Evolutionary conservation across 805 yeast genomes (phyloP).

Genomic region (Ogataea populi-albae): DNA sequence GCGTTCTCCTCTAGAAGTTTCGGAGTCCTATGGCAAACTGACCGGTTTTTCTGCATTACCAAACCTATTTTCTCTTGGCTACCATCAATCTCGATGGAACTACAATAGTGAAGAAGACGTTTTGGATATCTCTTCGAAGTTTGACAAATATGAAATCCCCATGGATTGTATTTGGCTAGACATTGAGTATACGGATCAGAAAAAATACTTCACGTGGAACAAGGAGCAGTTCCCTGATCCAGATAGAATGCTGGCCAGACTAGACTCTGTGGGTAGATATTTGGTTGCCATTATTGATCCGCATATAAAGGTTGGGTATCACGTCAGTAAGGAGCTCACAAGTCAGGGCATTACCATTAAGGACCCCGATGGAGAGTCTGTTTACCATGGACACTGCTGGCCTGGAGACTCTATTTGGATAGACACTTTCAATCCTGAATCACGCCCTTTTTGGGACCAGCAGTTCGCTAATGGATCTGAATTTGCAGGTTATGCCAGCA

Average conservation of each 20-base stretch:
- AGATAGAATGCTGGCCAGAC: conserved; percentile 55
- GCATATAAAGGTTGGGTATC: conserved; percentile 73
- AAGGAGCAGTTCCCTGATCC: conserved; percentile 72
- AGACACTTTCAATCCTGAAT: conserved; percentile 70
- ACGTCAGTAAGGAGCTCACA: conserved; percentile 53
- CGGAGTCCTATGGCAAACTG: conserved; percentile 58
- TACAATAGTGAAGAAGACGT: conserved; percentile 88
- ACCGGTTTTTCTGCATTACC: conserved; percentile 79
- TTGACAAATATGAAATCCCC: conserved; percentile 76
- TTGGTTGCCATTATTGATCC: conserved; percentile 89
- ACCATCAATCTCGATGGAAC: conserved; percentile 98
- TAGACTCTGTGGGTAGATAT: conserved; percentile 74
- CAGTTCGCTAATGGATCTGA: conserved; percentile 46
- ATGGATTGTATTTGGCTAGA: conserved; percentile 94
- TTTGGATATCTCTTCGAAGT: conserved; percentile 58
- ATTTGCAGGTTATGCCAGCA: conserved; percentile 51
- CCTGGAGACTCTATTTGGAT: conserved; percentile 96
- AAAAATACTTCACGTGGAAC: conserved; percentile 92
- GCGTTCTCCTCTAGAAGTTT: conserved; percentile 51
- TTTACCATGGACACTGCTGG: conserved; percentile 90
- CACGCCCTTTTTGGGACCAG: conserved; percentile 56
- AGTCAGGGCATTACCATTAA: conserved; percentile 42
- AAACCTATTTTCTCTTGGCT: conserved; percentile 73
- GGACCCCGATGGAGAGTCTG: conserved; percentile 41
- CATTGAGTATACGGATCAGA: conserved; percentile 83